Conservation (phyloP, 257 asterid genomes). For the Knoxia roxburghii region DNA sequence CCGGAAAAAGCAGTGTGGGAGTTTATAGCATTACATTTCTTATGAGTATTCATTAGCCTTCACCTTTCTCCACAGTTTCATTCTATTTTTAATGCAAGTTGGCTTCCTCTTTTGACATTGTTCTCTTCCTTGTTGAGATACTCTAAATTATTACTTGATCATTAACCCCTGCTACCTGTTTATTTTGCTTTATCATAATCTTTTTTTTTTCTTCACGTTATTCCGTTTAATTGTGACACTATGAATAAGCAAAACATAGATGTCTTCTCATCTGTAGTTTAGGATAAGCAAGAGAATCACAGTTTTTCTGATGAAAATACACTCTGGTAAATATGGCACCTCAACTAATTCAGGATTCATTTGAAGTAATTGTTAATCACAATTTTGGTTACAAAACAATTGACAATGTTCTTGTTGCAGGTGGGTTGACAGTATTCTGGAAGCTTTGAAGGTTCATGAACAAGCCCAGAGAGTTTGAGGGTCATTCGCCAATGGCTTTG, state of each 20-base stretch:
- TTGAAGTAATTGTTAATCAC: not conserved
- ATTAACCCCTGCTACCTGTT: not conserved
- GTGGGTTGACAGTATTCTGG: slow-evolving; percentile 65
- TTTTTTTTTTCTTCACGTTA: not conserved
- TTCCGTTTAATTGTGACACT: too few species aligned
- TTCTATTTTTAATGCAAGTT: not conserved
- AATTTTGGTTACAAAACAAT: not conserved
- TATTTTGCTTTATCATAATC: not conserved
- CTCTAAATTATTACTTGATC: not conserved
- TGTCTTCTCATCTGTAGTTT: not conserved
- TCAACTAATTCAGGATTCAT: not conserved
- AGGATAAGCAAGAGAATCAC: not conserved
- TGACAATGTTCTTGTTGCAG: slow-evolving; percentile 28
- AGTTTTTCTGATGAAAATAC: not conserved
- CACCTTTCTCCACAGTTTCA: not conserved
- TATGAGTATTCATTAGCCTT: not conserved
- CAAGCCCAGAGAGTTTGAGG: slow-evolving; percentile 43
- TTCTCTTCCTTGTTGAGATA: too few species aligned
- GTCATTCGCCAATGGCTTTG: slow-evolving; percentile 7
- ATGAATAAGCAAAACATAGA: not conserved
- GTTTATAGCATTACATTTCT: too few species aligned
- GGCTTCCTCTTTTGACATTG: not conserved
- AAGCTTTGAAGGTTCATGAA: slow-evolving; percentile 49
- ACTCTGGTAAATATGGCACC: not conserved
- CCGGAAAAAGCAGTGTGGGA: too few species aligned